Conservation (phyloP, 768 basidiomycete genomes). For the Rhodotorula taiwanensis region DNA sequence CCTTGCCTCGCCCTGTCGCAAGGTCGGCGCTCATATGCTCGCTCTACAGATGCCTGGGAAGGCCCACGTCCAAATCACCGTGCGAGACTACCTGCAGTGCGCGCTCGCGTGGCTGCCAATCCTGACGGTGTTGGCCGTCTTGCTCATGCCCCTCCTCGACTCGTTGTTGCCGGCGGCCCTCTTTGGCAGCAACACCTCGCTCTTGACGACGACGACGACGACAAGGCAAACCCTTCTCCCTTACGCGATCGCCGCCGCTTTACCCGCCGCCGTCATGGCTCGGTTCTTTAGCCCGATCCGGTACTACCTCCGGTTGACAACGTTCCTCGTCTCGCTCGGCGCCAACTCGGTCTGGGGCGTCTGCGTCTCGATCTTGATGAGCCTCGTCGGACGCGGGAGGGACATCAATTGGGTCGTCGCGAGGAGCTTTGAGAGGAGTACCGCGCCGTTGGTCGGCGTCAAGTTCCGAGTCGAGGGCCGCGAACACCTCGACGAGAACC, state of each 20-base stretch:
- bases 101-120: too few relatives aligned
- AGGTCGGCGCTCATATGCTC: too few relatives aligned
- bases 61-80: too few relatives aligned
- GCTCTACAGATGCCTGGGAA: too few relatives aligned
- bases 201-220: too few relatives aligned
- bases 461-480: conserved; percentile 73
- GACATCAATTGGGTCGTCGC: conserved; percentile 73
- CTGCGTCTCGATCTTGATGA: conserved; percentile 60
- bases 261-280: conserved; percentile 1
- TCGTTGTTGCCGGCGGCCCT: too few relatives aligned
- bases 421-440: conserved; percentile 67
- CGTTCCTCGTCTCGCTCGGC: conserved; percentile 29
- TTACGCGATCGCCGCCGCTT: conserved; percentile 5
- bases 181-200: too few relatives aligned
- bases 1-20: too few relatives aligned
- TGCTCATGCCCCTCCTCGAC: too few relatives aligned
- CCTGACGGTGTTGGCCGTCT: too few relatives aligned
- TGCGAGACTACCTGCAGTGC: too few relatives aligned
- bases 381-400: conserved; percentile 54
- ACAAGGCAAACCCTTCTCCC: too few relatives aligned
- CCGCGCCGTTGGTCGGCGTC: conserved; percentile 60
- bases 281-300: conserved; percentile 20
- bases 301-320: conserved; percentile 32
- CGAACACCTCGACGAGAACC: conserved; percentile 62
- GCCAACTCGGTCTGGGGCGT: conserved; percentile 62